phyloP scores from a whole-genome alignment of 768 basidiomycete genomes.

The Collybiopsis confluens region DNA sequence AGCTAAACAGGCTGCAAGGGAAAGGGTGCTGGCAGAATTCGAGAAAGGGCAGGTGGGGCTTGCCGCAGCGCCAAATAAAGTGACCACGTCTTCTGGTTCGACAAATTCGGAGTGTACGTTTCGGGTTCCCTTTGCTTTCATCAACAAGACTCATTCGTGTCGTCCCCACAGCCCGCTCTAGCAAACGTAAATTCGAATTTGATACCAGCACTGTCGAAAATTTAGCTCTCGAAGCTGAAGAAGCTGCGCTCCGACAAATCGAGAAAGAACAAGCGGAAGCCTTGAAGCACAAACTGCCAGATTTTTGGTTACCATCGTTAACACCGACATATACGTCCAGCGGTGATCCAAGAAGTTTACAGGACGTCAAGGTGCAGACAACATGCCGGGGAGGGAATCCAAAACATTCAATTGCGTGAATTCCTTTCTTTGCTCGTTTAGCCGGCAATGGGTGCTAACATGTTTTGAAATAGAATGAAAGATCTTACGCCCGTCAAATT shows the following conservation, averaged over 20 bases:
- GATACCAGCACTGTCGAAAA: slow-evolving; percentile 67
- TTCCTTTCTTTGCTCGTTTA: slow-evolving; percentile 14
- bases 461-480: slow-evolving; percentile 57
- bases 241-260: slow-evolving; percentile 77
- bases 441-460: neutral
- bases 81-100: slow-evolving; percentile 29
- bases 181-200: slow-evolving; percentile 84
- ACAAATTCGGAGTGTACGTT: slow-evolving; percentile 30
- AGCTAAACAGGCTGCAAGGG: slow-evolving; percentile 72
- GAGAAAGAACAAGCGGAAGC: slow-evolving; percentile 84
- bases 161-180: neutral
- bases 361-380: slow-evolving; percentile 83
- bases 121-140: no score
- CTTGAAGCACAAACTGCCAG: slow-evolving; percentile 84
- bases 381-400: slow-evolving; percentile 82
- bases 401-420: slow-evolving; percentile 74
- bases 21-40: slow-evolving; percentile 86
- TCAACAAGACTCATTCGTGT: neutral
- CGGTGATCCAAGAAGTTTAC: slow-evolving; percentile 59
- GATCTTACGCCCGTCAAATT: slow-evolving; percentile 80
- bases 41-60: slow-evolving; percentile 78
- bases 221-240: slow-evolving; percentile 79
- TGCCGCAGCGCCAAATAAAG: slow-evolving; percentile 29
- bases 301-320: slow-evolving; percentile 95
- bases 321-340: slow-evolving; percentile 75